These are phyloP conservation scores for Paramyrothecium sp. DNA, from an alignment of 2,329 filamentous ascomycete species.

Conservation along the genomic window DNA sequence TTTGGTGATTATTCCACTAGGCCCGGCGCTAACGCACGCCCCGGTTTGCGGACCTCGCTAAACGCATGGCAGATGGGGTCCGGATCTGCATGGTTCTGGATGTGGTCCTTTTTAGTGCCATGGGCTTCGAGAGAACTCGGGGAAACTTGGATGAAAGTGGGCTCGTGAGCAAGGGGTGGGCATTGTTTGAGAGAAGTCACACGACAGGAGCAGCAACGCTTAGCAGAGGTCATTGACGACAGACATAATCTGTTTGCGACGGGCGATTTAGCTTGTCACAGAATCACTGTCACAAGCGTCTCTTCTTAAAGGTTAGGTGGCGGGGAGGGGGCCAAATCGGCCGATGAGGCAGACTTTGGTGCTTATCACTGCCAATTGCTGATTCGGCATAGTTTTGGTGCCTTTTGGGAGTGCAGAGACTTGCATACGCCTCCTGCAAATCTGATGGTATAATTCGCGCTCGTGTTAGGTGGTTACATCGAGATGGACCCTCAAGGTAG, in stretches of 20 bases:
- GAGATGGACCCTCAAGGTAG: no score
- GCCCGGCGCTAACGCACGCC: slow-evolving; percentile 24
- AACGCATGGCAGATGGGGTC: slow-evolving; percentile 18
- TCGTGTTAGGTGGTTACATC: no score
- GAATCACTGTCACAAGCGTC: not conserved
- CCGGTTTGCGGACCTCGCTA: slow-evolving; percentile 23
- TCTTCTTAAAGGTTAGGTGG: not conserved
- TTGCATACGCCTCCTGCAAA: no score
- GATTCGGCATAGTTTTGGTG: not conserved
- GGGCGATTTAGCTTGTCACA: no score
- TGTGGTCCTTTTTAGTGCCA: not conserved
- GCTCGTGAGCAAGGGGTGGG: no score
- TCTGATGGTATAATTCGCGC: no score
- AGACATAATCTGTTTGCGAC: no score
- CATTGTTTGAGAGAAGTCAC: no score
- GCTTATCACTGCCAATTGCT: not conserved
- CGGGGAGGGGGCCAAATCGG: not conserved
- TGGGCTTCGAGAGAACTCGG: not conserved
- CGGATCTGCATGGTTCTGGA: not conserved
- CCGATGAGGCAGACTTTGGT: not conserved
- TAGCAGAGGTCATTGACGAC: no score
- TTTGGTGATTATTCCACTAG: slow-evolving; percentile 11
- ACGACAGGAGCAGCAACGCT: no score
- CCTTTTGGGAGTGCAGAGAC: no score
- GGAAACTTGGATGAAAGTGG: not conserved